These are phyloP conservation scores for Phlyctochytrium planicorne DNA, from an alignment of 192 early-diverging fungal species.

Conservation along the genomic window DNA sequence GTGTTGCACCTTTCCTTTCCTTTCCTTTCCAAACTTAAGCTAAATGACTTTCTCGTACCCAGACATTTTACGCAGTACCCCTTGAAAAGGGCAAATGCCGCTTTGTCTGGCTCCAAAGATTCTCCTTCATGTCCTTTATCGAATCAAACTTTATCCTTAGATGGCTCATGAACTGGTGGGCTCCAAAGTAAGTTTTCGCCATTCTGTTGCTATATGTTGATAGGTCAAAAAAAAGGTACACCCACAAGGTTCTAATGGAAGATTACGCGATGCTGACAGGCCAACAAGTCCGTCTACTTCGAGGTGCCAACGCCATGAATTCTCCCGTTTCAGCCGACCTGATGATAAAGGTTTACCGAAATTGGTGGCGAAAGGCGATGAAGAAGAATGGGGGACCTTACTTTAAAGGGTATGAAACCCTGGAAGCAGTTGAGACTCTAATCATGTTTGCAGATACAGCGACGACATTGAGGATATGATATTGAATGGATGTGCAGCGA, in stretches of 20 bases:
- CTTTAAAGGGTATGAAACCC: constrained; percentile 12
- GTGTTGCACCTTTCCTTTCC: too few species aligned
- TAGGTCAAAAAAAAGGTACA: constrained; percentile 2
- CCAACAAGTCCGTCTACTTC: constrained; percentile 20
- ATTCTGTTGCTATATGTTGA: neutral
- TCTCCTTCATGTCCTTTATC: constrained; percentile 11
- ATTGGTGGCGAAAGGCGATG: constrained; percentile 35
- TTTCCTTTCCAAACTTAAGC: too few species aligned
- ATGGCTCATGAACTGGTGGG: constrained; percentile 16
- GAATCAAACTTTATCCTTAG: constrained; percentile 13
- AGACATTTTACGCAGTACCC: constrained; percentile 36
- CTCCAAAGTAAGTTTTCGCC: constrained; percentile 3
- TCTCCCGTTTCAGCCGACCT: constrained; percentile 26
- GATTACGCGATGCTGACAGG: constrained; percentile 38
- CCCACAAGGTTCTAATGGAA: constrained; percentile 30
- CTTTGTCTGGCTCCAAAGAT: constrained; percentile 38
- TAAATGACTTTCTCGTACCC: too few species aligned
- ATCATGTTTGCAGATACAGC: constrained; percentile 6
- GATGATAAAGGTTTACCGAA: constrained; percentile 35
- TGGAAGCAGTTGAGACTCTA: too few species aligned
- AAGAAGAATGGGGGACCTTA: constrained; percentile 14
- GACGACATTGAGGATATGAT: constrained; percentile 22
- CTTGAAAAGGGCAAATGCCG: constrained; percentile 35
- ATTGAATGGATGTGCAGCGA: constrained; percentile 8
- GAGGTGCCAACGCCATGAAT: constrained; percentile 36